Percentiles rank a stretch among this genome's conserved stretches.
These are phyloP conservation scores for Chenopodium formosanum DNA, from an alignment of 148 eudicot species.

Conservation along the genomic window DNA sequence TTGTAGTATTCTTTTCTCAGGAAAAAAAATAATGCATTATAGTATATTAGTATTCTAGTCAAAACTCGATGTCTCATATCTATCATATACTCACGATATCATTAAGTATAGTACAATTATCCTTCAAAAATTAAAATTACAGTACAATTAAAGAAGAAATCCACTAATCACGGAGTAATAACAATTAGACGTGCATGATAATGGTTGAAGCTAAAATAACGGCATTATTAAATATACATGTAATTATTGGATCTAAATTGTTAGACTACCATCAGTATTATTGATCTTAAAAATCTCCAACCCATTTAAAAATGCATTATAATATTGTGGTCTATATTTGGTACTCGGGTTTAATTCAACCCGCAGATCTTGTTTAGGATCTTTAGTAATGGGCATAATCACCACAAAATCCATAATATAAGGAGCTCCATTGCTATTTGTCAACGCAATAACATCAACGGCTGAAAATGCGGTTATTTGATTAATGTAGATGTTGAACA, in stretches of 20 bases:
- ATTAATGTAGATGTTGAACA: slow-evolving; percentile 58
- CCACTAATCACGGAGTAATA: not conserved
- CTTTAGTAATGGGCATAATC: slow-evolving; percentile 37
- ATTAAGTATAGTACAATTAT: not conserved
- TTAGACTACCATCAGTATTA: slow-evolving; percentile 37
- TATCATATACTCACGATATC: not conserved
- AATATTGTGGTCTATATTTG: slow-evolving; percentile 36
- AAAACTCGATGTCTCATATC: too few relatives aligned
- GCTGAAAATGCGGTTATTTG: slow-evolving; percentile 58
- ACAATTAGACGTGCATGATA: not conserved
- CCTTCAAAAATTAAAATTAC: too few relatives aligned
- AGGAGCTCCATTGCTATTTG: slow-evolving; percentile 45
- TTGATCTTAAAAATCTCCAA: slow-evolving; percentile 81
- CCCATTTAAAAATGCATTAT: slow-evolving; percentile 78
- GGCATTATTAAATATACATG: not conserved
- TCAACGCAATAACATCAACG: slow-evolving; percentile 61
- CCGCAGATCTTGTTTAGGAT: slow-evolving; percentile 69
- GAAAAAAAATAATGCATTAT: too few relatives aligned
- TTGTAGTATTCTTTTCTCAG: too few relatives aligned
- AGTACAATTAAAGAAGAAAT: not conserved
- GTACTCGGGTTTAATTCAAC: slow-evolving; percentile 57
- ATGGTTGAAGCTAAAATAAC: not conserved
- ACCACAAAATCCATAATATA: slow-evolving; percentile 58
- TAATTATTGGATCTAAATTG: not conserved
- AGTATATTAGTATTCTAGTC: too few relatives aligned